These are phyloP conservation scores for Teratosphaeria destructans DNA, from an alignment of 2,329 filamentous ascomycete species.

Conservation along the genomic window DNA sequence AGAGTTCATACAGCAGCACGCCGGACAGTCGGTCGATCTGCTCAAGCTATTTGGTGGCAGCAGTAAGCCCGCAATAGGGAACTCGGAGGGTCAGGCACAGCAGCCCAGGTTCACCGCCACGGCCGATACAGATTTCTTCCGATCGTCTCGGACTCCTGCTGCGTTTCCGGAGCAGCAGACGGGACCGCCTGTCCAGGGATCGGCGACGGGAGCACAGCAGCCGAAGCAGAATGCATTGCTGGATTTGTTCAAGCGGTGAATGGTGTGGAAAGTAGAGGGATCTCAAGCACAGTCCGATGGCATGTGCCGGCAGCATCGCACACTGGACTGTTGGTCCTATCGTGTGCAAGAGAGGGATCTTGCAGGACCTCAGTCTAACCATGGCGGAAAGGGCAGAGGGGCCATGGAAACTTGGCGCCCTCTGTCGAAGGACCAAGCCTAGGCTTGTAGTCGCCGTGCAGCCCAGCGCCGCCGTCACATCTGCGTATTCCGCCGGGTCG, in stretches of 20 bases:
- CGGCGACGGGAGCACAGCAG: slow-evolving; percentile 3
- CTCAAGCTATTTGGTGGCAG: slow-evolving; percentile 12
- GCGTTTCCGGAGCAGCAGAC: slow-evolving; percentile 2
- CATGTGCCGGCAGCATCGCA: not conserved
- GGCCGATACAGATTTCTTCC: slow-evolving; percentile 19
- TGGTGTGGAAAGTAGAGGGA: not conserved
- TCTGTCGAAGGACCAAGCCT: too few relatives aligned
- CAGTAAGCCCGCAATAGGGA: slow-evolving; percentile 1
- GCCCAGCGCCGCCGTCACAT: too few relatives aligned
- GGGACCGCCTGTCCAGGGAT: slow-evolving; percentile 1
- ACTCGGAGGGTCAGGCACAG: slow-evolving; percentile 3
- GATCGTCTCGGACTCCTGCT: slow-evolving; percentile 6
- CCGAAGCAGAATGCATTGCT: slow-evolving; percentile 16
- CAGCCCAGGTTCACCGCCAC: slow-evolving; percentile 8
- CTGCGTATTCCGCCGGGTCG: too few relatives aligned
- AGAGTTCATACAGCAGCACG: slow-evolving; percentile 3
- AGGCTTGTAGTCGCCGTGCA: too few relatives aligned
- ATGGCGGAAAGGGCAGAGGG: too few relatives aligned
- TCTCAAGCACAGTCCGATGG: not conserved
- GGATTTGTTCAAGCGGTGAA: slow-evolving; percentile 14
- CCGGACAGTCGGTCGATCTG: slow-evolving; percentile 12
- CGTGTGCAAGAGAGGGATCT: too few relatives aligned
- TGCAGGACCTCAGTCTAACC: too few relatives aligned
- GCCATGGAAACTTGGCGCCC: too few relatives aligned
- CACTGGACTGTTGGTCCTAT: not conserved